Evolutionary conservation across 805 yeast species (phyloP), one percentile per base, ranked within the genome.

Genomic region (Lipomyces orientalis): DNA sequence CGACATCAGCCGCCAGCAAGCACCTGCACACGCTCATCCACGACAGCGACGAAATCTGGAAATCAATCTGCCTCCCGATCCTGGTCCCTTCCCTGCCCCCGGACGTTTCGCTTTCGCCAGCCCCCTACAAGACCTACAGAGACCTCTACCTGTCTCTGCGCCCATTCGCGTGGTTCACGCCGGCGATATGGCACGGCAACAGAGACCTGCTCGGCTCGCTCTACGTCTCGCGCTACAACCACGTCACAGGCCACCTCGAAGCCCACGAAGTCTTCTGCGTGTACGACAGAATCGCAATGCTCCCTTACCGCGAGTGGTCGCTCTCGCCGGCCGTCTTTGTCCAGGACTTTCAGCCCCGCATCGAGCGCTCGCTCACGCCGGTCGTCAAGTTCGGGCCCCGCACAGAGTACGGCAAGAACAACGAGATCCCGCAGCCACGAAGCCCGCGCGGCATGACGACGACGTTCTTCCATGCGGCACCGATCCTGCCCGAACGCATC

Each of bases 111-210:
- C 16, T 60, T n/a, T 43, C 70, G 16, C 62, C 65, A 31, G 62
- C 64, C 12, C 77, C 76, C 7, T 74, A 71, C 61, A 31, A 10
- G 8, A 55, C 71, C 8, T 71, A 58, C 39, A 56, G 59, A 25
- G 66, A 67, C 8, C 57, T 73, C 29, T 74, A 58, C 52, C 51
- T 37, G 10, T 31, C 56, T 12, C 65, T 76, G 35, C 66, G 68
- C 51, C 62, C 49, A 22, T 75, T 73, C 57, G 22, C 57, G 16
- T 76, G 77, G 77, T 67, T 76, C 29, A 62, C 70, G 9, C 73
- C 73, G 4, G 71, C 74, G 0, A 25, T 76, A 3, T 76, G 78
- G 78, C 71, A 65, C 54, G 77, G 78, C 34, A 73, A 74, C 58
- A 69, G 64, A 12, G 65, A 64, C 9, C 65, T 64, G 31, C 72